Base-by-base conservation (phyloP, 208 protist species). In the Trypanosoma rangeli region DNA sequence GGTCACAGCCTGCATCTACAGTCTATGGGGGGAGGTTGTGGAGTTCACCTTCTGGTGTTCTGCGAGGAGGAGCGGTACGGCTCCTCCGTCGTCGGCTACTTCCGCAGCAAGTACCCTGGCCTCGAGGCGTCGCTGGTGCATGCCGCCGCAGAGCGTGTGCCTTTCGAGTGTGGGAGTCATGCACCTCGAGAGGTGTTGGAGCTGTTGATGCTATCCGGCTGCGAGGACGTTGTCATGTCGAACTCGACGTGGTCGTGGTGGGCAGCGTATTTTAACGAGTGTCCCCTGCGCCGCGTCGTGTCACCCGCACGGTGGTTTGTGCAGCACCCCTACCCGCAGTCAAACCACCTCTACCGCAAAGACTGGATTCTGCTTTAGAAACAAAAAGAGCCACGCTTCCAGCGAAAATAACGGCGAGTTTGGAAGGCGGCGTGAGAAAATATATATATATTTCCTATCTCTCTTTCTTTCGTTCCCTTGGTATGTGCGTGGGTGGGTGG, bases 211-310 rank as follows among this genome's bases (percentile, higher is more conserved):
- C 77, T 96, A 73, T 66, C 82, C 31, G 74, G 78, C 52, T 96
- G 90, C 75, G 67, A 92, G 65, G 90, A 96, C 66, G 79, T 96
- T 5, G 78, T 96, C 22, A 96, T 96, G 83, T 88, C 90, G 3
- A 96, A 96, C 79, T 94, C 87, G 0, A 84, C 82, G 37, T 96
- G 89, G 68, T 93, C 86, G 33, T 96, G 90, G 88, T 96, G 90
- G 88, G 87, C 78, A 0, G 88, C 88, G 28, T 96, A 93, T 73
- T 68, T 94, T 5, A 94, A 94, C 56, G 54, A 37, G 20, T 29
- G 48, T 13, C 84, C 90, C 39, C 73, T 91, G 29, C 81, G 60
- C 20, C 82, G 90, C 26, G 83, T 94, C 13, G 68, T 96, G 3
- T 85, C 86, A 18, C 90, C 90, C 24, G 80, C 78, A 24, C 29